These are phyloP conservation scores for Corylus avellana DNA, from an alignment of 306 rosid species.

Conservation along the genomic window DNA sequence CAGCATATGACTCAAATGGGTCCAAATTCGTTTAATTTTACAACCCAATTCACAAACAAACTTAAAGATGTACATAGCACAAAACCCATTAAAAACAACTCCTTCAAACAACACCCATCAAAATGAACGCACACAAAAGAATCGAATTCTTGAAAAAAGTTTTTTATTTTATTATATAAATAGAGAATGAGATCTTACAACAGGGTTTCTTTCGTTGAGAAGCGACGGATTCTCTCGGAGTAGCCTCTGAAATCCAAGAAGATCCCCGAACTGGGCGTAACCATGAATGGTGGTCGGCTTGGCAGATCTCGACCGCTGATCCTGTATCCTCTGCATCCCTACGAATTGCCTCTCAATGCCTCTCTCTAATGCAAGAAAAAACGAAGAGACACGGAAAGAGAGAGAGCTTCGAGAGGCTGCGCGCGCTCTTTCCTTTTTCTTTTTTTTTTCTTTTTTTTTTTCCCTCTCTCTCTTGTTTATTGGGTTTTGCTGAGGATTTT, in stretches of 20 bases:
- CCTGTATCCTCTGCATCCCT: constrained; percentile 62
- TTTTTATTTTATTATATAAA: not conserved
- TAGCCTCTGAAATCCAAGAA: constrained; percentile 65
- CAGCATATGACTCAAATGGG: constrained; percentile 6
- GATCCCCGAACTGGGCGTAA: constrained; percentile 73
- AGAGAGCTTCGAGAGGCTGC: constrained; percentile 9
- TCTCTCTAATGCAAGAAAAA: constrained; percentile 18
- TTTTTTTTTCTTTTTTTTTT: not conserved
- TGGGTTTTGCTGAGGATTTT: too few species aligned
- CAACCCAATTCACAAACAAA: constrained; percentile 25
- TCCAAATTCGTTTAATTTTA: constrained; percentile 21
- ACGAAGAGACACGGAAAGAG: constrained; percentile 2
- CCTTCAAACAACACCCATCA: not conserved
- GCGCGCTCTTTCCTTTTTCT: not conserved
- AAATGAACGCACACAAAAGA: not conserved
- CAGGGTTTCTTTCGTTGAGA: constrained; percentile 75
- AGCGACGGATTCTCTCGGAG: constrained; percentile 77
- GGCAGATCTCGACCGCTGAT: constrained; percentile 67
- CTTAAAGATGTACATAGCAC: not conserved
- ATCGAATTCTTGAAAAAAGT: constrained; percentile 1
- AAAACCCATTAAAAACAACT: constrained; percentile 8
- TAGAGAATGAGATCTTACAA: constrained; percentile 54
- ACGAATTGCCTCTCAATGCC: not conserved
- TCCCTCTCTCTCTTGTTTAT: too few species aligned
- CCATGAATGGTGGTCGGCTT: constrained; percentile 77